Conservation (phyloP, 257 asterid genomes). For the Ophiorrhiza pumila region DNA sequence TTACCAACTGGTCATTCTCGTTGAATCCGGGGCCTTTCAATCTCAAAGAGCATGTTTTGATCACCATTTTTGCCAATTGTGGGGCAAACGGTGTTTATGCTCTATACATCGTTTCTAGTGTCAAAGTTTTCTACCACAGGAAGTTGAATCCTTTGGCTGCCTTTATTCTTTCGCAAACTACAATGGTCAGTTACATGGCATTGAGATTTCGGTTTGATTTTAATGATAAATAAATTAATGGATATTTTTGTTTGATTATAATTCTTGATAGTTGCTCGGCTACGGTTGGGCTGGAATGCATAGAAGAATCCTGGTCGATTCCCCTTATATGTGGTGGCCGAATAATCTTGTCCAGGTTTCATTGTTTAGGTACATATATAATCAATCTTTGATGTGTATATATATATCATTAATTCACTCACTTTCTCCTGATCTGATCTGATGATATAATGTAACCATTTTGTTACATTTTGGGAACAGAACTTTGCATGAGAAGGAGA, state of each 20-base stretch:
- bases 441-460: neutral
- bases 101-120: conserved; percentile 35
- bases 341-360: conserved; percentile 50
- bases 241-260: neutral
- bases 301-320: conserved; percentile 49
- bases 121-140: conserved; percentile 53
- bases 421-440: no score
- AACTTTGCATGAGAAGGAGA: conserved; percentile 54
- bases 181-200: conserved; percentile 48
- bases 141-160: conserved; percentile 38
- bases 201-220: neutral
- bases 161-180: conserved; percentile 48
- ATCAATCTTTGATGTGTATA: neutral
- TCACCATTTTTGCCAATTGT: conserved; percentile 54
- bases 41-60: conserved; percentile 65
- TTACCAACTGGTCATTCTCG: conserved; percentile 40
- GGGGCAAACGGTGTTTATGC: conserved; percentile 55
- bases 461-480: conserved; percentile 20
- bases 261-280: conserved; percentile 51
- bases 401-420: no score
- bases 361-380: conserved; percentile 42
- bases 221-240: neutral
- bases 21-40: conserved; percentile 64
- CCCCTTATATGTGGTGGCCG: conserved; percentile 87
- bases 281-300: conserved; percentile 78